Evolutionary conservation across 768 basidiomycete genomes (phyloP).

Genomic region (Galerina marginata): DNA sequence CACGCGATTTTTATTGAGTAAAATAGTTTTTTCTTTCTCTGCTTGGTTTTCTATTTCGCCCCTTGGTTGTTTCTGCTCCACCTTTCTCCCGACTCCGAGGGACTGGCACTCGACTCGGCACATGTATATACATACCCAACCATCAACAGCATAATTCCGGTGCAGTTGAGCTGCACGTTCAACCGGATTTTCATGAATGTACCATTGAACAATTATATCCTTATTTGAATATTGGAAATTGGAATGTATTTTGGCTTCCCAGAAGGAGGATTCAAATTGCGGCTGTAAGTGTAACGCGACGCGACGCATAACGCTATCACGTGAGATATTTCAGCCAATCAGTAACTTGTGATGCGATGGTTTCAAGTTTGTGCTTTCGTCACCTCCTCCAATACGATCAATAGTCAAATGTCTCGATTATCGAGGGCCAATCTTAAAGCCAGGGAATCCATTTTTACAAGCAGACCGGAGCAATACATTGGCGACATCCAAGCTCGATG

Average conservation of each 20-base stretch:
- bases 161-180: not conserved
- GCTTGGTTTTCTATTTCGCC: not conserved
- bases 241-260: not conserved
- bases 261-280: too few relatives aligned
- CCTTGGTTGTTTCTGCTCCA: not conserved
- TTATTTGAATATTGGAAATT: not conserved
- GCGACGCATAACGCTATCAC: not conserved
- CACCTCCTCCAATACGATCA: not conserved
- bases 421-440: slow-evolving; percentile 59
- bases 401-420: slow-evolving; percentile 49
- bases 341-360: too few relatives aligned
- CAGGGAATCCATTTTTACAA: slow-evolving; percentile 73
- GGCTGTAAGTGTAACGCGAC: too few relatives aligned
- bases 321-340: not conserved
- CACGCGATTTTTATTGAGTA: slow-evolving; percentile 32
- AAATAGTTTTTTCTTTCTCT: not conserved
- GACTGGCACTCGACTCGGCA: too few relatives aligned
- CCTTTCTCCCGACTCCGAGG: not conserved
- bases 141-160: too few relatives aligned
- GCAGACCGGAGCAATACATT: slow-evolving; percentile 68
- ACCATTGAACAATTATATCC: not conserved
- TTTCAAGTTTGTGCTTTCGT: too few relatives aligned
- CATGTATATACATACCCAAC: too few relatives aligned
- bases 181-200: too few relatives aligned
- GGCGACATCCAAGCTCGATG: slow-evolving; percentile 69